These are phyloP conservation scores for Mortierella sp. DNA, from an alignment of 371 early-diverging fungal species.

Conservation along the genomic window DNA sequence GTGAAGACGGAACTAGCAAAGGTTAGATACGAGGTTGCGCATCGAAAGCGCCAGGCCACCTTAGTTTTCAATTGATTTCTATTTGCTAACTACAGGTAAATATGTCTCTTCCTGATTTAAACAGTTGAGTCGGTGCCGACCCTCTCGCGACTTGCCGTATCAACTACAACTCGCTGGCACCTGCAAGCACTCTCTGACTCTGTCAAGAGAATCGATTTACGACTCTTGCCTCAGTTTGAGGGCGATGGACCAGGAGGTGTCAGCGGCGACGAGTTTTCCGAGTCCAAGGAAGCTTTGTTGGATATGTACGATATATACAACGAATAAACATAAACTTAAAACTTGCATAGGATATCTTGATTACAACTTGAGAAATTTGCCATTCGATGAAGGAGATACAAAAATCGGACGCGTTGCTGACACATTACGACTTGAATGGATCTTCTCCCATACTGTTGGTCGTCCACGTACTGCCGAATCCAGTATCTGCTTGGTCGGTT, in stretches of 20 bases:
- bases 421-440: constrained; percentile 18
- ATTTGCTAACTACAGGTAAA: too few species aligned
- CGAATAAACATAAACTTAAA: too few species aligned
- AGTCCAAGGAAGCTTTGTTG: constrained; percentile 61
- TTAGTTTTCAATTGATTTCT: not conserved
- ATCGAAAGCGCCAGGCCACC: not conserved
- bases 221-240: constrained; percentile 60
- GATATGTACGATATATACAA: constrained; percentile 62
- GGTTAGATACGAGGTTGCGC: constrained; percentile 9
- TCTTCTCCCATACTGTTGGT: constrained; percentile 9
- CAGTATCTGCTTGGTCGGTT: not conserved
- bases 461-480: not conserved
- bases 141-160: constrained; percentile 58
- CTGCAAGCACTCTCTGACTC: constrained; percentile 54
- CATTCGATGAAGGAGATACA: too few species aligned
- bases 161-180: constrained; percentile 53
- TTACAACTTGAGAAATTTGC: too few species aligned
- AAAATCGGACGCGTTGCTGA: too few species aligned
- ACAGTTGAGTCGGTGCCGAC: constrained; percentile 51
- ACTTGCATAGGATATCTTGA: too few species aligned
- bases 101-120: not conserved
- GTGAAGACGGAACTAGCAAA: constrained; percentile 48
- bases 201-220: constrained; percentile 50
- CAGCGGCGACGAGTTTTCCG: constrained; percentile 59
- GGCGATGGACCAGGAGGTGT: constrained; percentile 58